Evolutionary conservation across 192 early-diverging fungal species (phyloP), one percentile per base, ranked within the genome.

Genomic region (Mortierella antarctica): DNA sequence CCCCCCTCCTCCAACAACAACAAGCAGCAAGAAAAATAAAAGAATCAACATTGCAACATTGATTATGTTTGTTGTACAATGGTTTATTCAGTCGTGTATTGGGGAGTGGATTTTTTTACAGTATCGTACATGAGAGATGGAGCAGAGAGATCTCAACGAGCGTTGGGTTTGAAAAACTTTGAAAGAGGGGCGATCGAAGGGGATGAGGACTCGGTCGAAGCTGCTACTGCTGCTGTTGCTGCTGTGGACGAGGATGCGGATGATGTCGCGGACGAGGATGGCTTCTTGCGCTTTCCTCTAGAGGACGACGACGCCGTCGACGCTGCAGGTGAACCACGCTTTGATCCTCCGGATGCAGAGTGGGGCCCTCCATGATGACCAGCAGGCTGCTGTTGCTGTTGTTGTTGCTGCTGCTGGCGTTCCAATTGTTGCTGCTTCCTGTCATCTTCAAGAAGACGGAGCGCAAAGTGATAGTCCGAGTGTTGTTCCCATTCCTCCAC

Each of bases 401-500:
- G 31, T 31, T 9, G 45, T 11, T 52, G 45, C 66, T 23, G 55
- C 7, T 63, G 53, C 70, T 49, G 65, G 13, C 75, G 75, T 5
- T 64, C 70, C 2, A 72, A 18, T 13, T 72, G 57, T 1, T 72
- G 70, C 48, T 80, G 70, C 48, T 80, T 71, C 46, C 65, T 65
- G 42, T 80, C 77, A 23, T 80, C 77, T 21, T 80, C 69, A 15
- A 71, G 45, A 13, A 80, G 42, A 48, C 59, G 58, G 4, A 80
- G 52, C 2, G 77, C 77, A 63, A 80, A 80, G 18, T 80, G 77
- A 23, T 62, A 80, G 23, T 80, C 77, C 0, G 20, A 39, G 51
- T 80, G 77, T 23, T 80, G 64, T 12, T 80, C 77, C 77, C 77
- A 80, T 31, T 80, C 77, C 1, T 50, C 47, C 17, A 80, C 53